A percentile compares a stretch with the other conserved stretches of the same genome.
These are phyloP conservation scores for Tetrapyrgos nigripes DNA, from an alignment of 1,284 basidiomycete species.

Conservation along the genomic window DNA sequence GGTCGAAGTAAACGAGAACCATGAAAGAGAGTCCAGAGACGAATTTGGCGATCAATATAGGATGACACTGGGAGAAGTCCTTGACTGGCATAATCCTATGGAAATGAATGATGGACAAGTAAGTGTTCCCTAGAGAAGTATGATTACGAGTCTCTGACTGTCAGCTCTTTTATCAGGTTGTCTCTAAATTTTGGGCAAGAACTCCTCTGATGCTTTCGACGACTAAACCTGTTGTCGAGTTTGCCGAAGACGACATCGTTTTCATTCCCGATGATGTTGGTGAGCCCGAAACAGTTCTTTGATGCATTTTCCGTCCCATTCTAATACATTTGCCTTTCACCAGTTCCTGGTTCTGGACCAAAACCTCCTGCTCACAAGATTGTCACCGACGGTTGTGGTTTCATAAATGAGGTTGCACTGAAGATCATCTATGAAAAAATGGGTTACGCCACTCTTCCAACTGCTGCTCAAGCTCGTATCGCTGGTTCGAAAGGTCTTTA, in stretches of 20 bases:
- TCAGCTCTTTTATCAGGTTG: conserved; percentile 48
- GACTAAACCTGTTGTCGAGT: conserved; percentile 62
- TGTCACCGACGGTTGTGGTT: conserved; percentile 78
- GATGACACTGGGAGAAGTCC: conserved; percentile 52
- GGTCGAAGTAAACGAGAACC: conserved; percentile 48
- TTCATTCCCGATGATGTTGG: conserved; percentile 53
- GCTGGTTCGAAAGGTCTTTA: conserved; percentile 75
- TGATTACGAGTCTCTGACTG: neutral
- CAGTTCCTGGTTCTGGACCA: conserved; percentile 40
- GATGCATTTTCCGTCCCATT: neutral
- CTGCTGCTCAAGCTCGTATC: conserved; percentile 74
- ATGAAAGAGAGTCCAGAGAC: conserved; percentile 28
- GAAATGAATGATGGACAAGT: conserved; percentile 63
- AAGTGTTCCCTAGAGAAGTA: conserved; percentile 13
- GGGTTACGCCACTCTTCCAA: conserved; percentile 49
- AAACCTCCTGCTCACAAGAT: conserved; percentile 60
- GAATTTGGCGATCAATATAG: conserved; percentile 48
- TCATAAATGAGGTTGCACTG: conserved; percentile 66
- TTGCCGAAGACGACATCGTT: conserved; percentile 53
- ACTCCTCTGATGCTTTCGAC: conserved; percentile 72
- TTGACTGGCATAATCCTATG: conserved; percentile 70
- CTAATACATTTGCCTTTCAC: conserved; percentile 28
- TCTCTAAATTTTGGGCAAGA: conserved; percentile 70
- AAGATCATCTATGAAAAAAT: conserved; percentile 49
- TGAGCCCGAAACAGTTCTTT: conserved; percentile 39